Evolutionary conservation across 179 eudicot species (phyloP).

Genomic region (Pouteria campechiana): DNA sequence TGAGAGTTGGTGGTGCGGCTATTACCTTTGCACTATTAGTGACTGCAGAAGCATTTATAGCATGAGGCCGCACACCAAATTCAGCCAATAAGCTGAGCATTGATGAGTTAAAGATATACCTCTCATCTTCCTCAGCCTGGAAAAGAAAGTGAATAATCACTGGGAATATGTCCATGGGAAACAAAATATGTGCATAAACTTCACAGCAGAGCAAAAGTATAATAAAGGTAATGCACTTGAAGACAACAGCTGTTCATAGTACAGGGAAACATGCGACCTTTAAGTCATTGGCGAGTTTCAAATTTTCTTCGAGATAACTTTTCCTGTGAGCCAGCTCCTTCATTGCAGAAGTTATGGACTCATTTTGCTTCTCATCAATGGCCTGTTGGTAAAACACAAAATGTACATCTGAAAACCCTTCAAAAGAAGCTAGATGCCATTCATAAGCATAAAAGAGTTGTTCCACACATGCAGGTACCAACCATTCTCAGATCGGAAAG

Average conservation of each 20-base stretch:
- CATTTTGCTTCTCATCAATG: slow-evolving; percentile 77
- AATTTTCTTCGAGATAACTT: slow-evolving; percentile 60
- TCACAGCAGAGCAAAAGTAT: no score
- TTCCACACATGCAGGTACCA: no score
- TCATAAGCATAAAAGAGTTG: slow-evolving; percentile 3
- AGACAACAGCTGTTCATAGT: no score
- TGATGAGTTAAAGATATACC: slow-evolving; percentile 61
- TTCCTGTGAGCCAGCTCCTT: slow-evolving; percentile 68
- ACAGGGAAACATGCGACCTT: no score
- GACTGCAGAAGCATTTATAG: slow-evolving; percentile 61
- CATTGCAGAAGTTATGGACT: slow-evolving; percentile 51
- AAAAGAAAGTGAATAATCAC: slow-evolving; percentile 2
- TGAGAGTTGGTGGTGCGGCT: no score
- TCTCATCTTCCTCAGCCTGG: slow-evolving; percentile 87
- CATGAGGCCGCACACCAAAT: slow-evolving; percentile 67
- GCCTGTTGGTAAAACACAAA: slow-evolving; percentile 36
- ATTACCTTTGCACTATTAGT: slow-evolving; percentile 67
- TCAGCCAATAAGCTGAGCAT: slow-evolving; percentile 68
- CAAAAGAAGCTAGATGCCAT: background rate
- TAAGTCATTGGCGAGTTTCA: slow-evolving; percentile 51
- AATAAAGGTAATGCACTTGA: no score
- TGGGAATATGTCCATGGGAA: no score
- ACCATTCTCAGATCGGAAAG: slow-evolving; percentile 84
- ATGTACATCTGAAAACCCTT: background rate
- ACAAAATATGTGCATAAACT: background rate